Conservation (phyloP, 2,329 filamentous ascomycete genomes). For the Alternaria infectoria region DNA sequence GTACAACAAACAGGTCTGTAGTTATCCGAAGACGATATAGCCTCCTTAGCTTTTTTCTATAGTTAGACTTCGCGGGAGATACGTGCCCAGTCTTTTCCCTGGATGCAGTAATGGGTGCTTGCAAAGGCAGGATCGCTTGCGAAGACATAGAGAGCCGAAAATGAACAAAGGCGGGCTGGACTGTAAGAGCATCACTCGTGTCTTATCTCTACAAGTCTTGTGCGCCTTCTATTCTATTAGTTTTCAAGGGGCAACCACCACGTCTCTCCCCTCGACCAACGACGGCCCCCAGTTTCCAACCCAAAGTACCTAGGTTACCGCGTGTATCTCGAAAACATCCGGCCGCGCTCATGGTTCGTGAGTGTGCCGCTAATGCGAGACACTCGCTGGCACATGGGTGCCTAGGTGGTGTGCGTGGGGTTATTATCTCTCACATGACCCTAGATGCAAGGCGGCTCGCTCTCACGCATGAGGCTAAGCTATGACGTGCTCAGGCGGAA, state of each 20-base stretch:
- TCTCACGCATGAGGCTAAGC: constrained; percentile 12
- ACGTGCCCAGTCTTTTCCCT: too few species aligned
- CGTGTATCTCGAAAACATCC: background rate
- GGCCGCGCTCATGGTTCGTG: background rate
- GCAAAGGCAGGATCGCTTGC: too few species aligned
- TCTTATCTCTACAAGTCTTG: background rate
- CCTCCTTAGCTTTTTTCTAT: too few species aligned
- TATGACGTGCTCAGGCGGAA: constrained; percentile 12
- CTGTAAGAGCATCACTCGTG: background rate
- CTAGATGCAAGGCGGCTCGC: background rate
- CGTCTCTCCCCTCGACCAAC: background rate
- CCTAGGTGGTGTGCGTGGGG: constrained; percentile 1
- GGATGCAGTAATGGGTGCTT: too few species aligned
- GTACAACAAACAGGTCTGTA: background rate
- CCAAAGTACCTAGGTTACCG: background rate
- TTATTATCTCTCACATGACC: background rate
- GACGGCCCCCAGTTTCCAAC: background rate
- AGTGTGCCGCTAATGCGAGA: constrained; percentile 7
- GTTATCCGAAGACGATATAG: background rate
- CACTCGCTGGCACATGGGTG: constrained; percentile 8
- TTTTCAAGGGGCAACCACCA: background rate
- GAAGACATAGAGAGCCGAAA: too few species aligned
- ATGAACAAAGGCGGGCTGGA: background rate
- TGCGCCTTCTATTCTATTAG: background rate
- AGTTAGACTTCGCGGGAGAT: too few species aligned